Percentiles rank a stretch among this genome's conserved stretches.
Conservation (phyloP, 1,139 yeast species). For the Hanseniaspora uvarum region DNA sequence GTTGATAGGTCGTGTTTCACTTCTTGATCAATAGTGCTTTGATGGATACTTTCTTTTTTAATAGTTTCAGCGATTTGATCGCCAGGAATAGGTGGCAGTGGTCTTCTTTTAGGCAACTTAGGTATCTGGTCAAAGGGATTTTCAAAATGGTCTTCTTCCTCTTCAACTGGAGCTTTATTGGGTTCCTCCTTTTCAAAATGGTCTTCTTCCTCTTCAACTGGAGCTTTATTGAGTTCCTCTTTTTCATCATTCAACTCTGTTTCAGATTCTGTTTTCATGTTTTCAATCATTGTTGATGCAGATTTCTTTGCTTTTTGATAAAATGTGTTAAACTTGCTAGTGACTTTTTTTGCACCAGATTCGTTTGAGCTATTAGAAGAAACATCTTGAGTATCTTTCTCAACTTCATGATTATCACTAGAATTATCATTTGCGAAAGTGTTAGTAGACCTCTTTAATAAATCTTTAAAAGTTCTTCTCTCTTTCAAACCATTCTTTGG, state of each 20-base stretch:
- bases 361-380: neutral
- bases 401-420: neutral
- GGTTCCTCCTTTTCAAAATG: slow-evolving; percentile 1
- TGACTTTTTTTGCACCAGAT: slow-evolving; percentile 6
- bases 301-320: slow-evolving; percentile 13
- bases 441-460: neutral
- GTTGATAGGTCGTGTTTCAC: neutral
- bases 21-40: neutral
- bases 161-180: slow-evolving; percentile 10
- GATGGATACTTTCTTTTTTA: neutral
- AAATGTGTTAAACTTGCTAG: slow-evolving; percentile 7
- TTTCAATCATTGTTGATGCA: slow-evolving; percentile 6
- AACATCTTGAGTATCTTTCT: neutral
- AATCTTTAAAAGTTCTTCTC: slow-evolving; percentile 8
- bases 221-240: slow-evolving; percentile 13
- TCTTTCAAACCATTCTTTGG: neutral
- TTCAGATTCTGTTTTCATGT: neutral
- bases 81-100: slow-evolving; percentile 22
- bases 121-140: neutral
- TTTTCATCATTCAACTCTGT: neutral
- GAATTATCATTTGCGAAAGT: neutral
- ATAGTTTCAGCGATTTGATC: neutral
- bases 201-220: neutral
- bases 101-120: slow-evolving; percentile 10
- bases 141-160: neutral